Evolutionary conservation across 768 basidiomycete genomes (phyloP).

Genomic region (Mycena rosella): DNA sequence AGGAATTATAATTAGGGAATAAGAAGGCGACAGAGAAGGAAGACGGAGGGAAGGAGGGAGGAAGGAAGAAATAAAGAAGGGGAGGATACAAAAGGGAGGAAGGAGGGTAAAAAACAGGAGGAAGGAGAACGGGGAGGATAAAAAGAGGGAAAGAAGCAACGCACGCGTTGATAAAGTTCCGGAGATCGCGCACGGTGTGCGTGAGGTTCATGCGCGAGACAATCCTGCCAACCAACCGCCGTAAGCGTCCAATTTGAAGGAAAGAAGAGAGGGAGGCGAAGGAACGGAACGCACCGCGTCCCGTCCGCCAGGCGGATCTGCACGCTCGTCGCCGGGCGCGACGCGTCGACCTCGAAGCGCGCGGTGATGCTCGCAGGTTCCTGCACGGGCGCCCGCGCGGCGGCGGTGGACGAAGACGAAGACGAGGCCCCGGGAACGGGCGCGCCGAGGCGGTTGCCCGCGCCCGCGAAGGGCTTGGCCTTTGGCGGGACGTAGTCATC

Average conservation of each 20-base stretch:
- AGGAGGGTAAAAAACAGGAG: too few relatives aligned
- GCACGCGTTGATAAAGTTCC: conserved; percentile 79
- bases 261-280: too few relatives aligned
- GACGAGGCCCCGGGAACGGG: conserved; percentile 55
- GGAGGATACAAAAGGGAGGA: too few relatives aligned
- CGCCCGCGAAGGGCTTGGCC: conserved; percentile 66
- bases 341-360: conserved; percentile 74
- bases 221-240: too few relatives aligned
- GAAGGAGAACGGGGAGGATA: too few relatives aligned
- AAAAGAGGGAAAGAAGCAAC: conserved; percentile 38
- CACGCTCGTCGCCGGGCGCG: conserved; percentile 76
- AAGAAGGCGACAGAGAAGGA: too few relatives aligned
- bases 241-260: too few relatives aligned
- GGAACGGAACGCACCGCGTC: conserved; percentile 60
- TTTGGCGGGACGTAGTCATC: conserved; percentile 68
- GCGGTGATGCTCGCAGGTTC: conserved; percentile 47
- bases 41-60: too few relatives aligned
- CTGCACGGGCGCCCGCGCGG: conserved; percentile 27
- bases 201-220: conserved; percentile 80
- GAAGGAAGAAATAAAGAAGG: too few relatives aligned
- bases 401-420: conserved; percentile 21
- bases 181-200: conserved; percentile 78
- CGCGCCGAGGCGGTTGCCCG: conserved; percentile 74
- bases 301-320: conserved; percentile 82
- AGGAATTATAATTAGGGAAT: too few relatives aligned